Evolutionary conservation across 2,329 filamentous ascomycete genomes (phyloP).

Genomic region (Penicillium sp.): DNA sequence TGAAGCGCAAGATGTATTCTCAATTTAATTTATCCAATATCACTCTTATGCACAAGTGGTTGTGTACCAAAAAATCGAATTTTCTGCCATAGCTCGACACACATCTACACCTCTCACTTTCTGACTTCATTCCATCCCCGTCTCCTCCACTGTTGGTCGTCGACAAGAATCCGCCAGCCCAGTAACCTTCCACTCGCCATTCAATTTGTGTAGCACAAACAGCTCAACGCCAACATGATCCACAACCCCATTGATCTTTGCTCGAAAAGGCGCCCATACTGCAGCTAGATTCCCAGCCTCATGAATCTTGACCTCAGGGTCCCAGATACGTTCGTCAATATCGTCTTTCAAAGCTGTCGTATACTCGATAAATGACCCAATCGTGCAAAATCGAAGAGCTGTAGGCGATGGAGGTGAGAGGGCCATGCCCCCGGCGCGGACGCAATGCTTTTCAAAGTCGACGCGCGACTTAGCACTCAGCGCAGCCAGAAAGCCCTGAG

Average conservation of each 20-base stretch:
- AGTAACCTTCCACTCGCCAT: conserved; percentile 41
- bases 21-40: neutral
- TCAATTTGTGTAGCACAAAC: conserved; percentile 39
- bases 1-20: neutral
- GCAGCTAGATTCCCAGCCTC: conserved; percentile 34
- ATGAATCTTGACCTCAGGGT: conserved; percentile 38
- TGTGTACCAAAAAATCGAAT: neutral
- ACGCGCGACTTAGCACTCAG: conserved; percentile 34
- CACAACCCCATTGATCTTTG: conserved; percentile 39
- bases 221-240: conserved; percentile 43
- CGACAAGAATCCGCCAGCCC: conserved; percentile 41
- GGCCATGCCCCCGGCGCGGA: conserved; percentile 40
- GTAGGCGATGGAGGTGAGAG: conserved; percentile 36
- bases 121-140: conserved; percentile 13
- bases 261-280: conserved; percentile 41
- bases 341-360: conserved; percentile 32
- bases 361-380: conserved; percentile 40
- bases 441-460: conserved; percentile 40
- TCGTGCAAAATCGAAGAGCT: conserved; percentile 39
- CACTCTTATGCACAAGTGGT: neutral
- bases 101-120: neutral
- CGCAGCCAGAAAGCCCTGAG: conserved; percentile 36
- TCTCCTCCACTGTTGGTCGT: conserved; percentile 35
- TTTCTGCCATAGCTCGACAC: neutral
- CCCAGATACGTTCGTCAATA: conserved; percentile 41